Evolutionary conservation across 2,329 filamentous ascomycete species (phyloP).

Genomic region (Claviceps humidiphila): DNA sequence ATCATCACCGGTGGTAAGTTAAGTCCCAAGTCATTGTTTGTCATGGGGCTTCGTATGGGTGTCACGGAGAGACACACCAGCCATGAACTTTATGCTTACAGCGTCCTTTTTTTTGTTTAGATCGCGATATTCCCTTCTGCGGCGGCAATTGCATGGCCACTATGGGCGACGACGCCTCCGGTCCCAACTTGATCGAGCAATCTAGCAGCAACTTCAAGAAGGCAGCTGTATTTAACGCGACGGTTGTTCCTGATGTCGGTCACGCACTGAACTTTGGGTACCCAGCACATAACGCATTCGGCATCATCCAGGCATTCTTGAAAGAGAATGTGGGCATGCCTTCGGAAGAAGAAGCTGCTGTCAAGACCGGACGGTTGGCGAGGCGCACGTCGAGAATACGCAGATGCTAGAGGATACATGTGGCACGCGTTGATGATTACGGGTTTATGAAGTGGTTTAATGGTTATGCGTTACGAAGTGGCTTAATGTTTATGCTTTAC

Average conservation of each 20-base stretch:
- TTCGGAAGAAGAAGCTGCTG: neutral
- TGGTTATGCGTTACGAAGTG: neutral
- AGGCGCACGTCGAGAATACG: neutral
- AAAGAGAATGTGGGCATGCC: neutral
- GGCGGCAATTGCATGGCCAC: slow-evolving; percentile 45
- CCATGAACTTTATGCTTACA: neutral
- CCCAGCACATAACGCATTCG: slow-evolving; percentile 19
- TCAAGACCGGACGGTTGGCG: neutral
- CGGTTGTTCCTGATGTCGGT: slow-evolving; percentile 37
- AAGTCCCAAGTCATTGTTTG: neutral
- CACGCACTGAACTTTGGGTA: slow-evolving; percentile 38
- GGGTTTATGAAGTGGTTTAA: neutral
- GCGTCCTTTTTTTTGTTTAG: slow-evolving; percentile 12
- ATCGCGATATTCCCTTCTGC: slow-evolving; percentile 42
- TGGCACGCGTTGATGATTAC: neutral
- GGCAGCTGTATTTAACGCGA: slow-evolving; percentile 35
- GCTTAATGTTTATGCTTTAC: neutral
- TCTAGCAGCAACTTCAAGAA: slow-evolving; percentile 29
- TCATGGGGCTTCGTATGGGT: neutral
- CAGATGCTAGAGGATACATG: neutral
- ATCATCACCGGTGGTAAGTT: slow-evolving; percentile 42
- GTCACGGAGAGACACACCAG: too few relatives aligned
- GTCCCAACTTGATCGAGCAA: slow-evolving; percentile 28
- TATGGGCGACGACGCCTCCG: slow-evolving; percentile 20
- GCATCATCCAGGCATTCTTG: slow-evolving; percentile 23